Conservation (phyloP, 306 rosid species). For the Vigna mungo region DNA sequence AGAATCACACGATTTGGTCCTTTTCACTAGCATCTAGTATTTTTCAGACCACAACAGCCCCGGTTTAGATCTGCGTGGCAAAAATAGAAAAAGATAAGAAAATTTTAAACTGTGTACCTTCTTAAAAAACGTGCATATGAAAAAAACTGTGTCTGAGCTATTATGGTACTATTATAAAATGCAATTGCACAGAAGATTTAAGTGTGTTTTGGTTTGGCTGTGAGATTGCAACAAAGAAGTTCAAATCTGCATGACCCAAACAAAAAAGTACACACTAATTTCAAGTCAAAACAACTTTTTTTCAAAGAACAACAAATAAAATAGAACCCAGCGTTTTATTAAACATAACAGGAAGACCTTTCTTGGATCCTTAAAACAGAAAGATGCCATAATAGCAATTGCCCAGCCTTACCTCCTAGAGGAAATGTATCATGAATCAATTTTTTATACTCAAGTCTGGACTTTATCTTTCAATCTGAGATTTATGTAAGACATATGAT, state of each 20-base stretch:
- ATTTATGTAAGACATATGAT: neutral
- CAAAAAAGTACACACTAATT: neutral
- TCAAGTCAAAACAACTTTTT: conserved; percentile 12
- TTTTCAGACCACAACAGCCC: neutral
- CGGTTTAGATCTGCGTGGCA: neutral
- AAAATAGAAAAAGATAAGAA: neutral
- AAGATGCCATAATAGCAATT: neutral
- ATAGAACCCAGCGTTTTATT: neutral
- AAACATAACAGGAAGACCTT: neutral
- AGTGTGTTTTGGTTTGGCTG: neutral
- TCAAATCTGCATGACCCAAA: neutral
- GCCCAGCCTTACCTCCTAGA: neutral
- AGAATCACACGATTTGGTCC: neutral
- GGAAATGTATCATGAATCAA: neutral
- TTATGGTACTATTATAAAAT: neutral
- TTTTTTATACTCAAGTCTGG: neutral
- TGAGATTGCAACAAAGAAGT: neutral
- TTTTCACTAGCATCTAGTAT: conserved; percentile 14
- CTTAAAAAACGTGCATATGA: neutral
- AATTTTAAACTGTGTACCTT: neutral
- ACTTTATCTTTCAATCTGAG: neutral
- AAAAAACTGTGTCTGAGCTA: neutral
- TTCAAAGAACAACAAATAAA: neutral
- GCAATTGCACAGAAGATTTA: neutral
- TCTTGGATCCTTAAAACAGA: neutral